phyloP scores from a whole-genome alignment of 1,139 yeast species.

The Yamadazyma kanchanaburiensis region DNA sequence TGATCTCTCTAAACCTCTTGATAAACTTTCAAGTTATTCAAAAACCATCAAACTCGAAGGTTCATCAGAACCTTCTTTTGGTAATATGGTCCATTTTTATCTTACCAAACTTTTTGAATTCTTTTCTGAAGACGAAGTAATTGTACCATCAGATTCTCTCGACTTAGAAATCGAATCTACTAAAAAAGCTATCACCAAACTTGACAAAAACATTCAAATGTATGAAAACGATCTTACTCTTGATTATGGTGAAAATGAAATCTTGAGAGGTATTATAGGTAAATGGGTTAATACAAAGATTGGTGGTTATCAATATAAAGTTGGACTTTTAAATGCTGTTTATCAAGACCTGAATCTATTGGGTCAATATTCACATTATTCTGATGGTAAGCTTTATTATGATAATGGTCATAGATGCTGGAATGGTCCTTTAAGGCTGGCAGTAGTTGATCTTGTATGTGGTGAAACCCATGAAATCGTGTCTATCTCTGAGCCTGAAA shows the following conservation, averaged over 20 bases:
- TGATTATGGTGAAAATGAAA: constrained; percentile 61
- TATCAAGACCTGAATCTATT: constrained; percentile 59
- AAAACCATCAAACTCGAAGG: constrained; percentile 1
- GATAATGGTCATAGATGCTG: constrained; percentile 82
- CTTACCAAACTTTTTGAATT: constrained; percentile 9
- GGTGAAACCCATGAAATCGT: constrained; percentile 56
- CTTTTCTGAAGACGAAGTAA: constrained; percentile 6
- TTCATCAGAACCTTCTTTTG: constrained; percentile 17
- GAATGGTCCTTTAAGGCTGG: constrained; percentile 89
- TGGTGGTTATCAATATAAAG: constrained; percentile 70
- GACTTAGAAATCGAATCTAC: constrained; percentile 18
- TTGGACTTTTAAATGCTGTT: constrained; percentile 57
- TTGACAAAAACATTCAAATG: constrained; percentile 15
- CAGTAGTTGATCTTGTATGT: constrained; percentile 63
- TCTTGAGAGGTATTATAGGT: constrained; percentile 56
- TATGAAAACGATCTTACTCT: constrained; percentile 17
- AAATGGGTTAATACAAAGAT: constrained; percentile 45
- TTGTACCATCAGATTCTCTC: constrained; percentile 5
- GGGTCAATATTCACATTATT: constrained; percentile 46
- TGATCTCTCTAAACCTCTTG: too few relatives aligned
- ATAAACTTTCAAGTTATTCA: neutral
- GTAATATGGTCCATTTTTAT: constrained; percentile 25
- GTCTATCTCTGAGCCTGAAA: constrained; percentile 81
- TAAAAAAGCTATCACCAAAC: constrained; percentile 12
- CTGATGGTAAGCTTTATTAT: constrained; percentile 38